These are phyloP conservation scores for Aspergillus sp. DNA, from an alignment of 2,329 filamentous ascomycete genomes.

Conservation along the genomic window DNA sequence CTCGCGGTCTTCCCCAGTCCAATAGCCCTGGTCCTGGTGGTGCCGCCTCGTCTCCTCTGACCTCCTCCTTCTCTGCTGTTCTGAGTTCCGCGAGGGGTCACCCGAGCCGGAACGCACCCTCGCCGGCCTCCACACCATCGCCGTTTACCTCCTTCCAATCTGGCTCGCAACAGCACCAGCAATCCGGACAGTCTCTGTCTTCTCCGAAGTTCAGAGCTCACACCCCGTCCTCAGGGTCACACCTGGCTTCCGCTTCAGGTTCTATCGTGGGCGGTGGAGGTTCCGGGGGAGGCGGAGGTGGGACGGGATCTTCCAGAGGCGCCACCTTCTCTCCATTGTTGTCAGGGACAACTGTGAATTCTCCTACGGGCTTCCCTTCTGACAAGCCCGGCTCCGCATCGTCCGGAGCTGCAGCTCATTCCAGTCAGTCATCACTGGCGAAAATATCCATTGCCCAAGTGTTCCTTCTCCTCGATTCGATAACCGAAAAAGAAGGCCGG, in stretches of 20 bases:
- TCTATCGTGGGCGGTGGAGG: constrained; percentile 52
- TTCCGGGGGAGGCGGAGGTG: constrained; percentile 50
- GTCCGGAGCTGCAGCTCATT: constrained; percentile 42
- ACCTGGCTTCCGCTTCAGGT: constrained; percentile 57
- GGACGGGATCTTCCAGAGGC: constrained; percentile 56
- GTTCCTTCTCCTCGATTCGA: constrained; percentile 87
- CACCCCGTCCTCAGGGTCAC: constrained; percentile 54
- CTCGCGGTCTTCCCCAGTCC: constrained; percentile 46
- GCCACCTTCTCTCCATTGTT: constrained; percentile 61
- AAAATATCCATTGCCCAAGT: constrained; percentile 96
- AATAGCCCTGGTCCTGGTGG: constrained; percentile 50
- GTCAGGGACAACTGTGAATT: constrained; percentile 55
- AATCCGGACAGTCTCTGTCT: constrained; percentile 53
- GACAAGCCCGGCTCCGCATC: constrained; percentile 44
- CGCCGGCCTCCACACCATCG: constrained; percentile 55
- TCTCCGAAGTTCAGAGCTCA: constrained; percentile 57
- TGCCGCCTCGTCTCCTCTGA: constrained; percentile 51
- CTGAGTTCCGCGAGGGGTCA: constrained; percentile 51
- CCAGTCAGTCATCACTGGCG: constrained; percentile 64
- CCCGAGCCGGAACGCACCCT: constrained; percentile 52
- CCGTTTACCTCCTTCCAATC: constrained; percentile 54
- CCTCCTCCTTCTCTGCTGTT: constrained; percentile 54
- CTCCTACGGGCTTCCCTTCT: constrained; percentile 52
- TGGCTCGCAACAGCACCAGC: constrained; percentile 55
- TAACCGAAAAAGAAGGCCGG: constrained; percentile 90